Evolutionary conservation across 2,329 filamentous ascomycete genomes (phyloP).

Genomic region (Phyllosticta ampelicida): DNA sequence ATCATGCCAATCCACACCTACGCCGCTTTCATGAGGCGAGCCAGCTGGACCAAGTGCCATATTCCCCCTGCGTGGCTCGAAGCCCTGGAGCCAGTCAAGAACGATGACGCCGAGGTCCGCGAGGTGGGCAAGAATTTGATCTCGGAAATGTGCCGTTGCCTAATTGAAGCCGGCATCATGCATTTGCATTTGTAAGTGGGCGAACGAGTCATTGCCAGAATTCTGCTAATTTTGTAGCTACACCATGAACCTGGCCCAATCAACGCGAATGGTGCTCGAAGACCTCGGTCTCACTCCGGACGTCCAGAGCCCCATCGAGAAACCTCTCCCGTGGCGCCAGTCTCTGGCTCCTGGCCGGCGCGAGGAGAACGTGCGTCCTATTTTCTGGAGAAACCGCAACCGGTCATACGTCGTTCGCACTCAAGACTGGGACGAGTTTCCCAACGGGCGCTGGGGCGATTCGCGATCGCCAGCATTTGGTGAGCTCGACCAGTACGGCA

Average conservation of each 20-base stretch:
- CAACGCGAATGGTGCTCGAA: slow-evolving; percentile 87
- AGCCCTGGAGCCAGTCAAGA: slow-evolving; percentile 84
- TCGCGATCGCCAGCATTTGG: slow-evolving; percentile 93
- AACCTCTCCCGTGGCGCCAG: slow-evolving; percentile 91
- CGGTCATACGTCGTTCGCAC: slow-evolving; percentile 92
- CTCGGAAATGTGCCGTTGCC: slow-evolving; percentile 77
- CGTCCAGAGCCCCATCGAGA: slow-evolving; percentile 66
- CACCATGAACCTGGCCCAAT: slow-evolving; percentile 96
- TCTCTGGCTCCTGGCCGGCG: slow-evolving; percentile 81
- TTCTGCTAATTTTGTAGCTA: slow-evolving; percentile 42
- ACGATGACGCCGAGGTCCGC: slow-evolving; percentile 85
- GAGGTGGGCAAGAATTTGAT: slow-evolving; percentile 81
- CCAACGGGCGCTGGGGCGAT: slow-evolving; percentile 97
- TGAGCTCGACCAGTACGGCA: slow-evolving; percentile 86
- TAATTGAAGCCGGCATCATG: slow-evolving; percentile 70
- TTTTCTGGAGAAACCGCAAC: slow-evolving; percentile 97
- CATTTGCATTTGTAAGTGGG: slow-evolving; percentile 71
- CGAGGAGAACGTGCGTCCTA: slow-evolving; percentile 90
- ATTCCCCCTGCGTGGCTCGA: slow-evolving; percentile 74
- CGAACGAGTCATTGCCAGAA: background rate
- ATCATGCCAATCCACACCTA: slow-evolving; percentile 96
- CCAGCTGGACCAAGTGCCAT: slow-evolving; percentile 80
- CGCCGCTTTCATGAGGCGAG: slow-evolving; percentile 79
- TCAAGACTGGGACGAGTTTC: slow-evolving; percentile 98
- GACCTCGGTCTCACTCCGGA: slow-evolving; percentile 76